A percentile compares a stretch with the other conserved stretches of the same genome.
These are phyloP conservation scores for Chlorencoelia australis DNA, from an alignment of 2,329 filamentous ascomycete genomes.

Conservation along the genomic window DNA sequence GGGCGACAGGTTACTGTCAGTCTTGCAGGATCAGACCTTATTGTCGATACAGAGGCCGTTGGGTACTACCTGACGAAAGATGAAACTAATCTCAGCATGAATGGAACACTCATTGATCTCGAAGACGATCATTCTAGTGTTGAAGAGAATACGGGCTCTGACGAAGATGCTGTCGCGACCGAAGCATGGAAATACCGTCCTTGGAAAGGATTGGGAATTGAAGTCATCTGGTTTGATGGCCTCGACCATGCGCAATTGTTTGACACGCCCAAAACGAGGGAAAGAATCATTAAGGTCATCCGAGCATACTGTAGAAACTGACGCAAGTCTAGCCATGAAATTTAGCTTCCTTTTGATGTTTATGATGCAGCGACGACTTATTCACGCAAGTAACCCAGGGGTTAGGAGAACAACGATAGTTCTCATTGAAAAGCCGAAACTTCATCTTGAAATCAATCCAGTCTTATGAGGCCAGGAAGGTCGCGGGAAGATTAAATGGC, in stretches of 20 bases:
- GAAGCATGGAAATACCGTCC: slow-evolving; percentile 26
- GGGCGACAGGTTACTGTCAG: slow-evolving; percentile 36
- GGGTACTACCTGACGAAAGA: slow-evolving; percentile 45
- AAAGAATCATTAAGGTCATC: slow-evolving; percentile 26
- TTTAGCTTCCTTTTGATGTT: no score
- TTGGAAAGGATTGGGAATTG: slow-evolving; percentile 26
- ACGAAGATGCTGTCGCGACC: slow-evolving; percentile 11
- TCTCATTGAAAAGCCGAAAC: no score
- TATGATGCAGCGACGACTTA: no score
- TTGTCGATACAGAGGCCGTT: slow-evolving; percentile 43
- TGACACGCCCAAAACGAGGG: slow-evolving; percentile 28
- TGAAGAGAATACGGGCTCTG: slow-evolving; percentile 17
- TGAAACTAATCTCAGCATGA: no score
- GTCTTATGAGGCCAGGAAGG: no score
- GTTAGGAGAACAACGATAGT: no score
- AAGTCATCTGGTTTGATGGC: slow-evolving; percentile 44
- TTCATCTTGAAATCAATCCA: no score
- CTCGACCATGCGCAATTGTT: slow-evolving; percentile 49
- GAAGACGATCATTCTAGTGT: no score
- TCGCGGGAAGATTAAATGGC: no score
- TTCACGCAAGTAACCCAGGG: no score
- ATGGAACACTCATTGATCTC: no score
- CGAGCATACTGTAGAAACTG: slow-evolving; percentile 23
- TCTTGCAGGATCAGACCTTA: slow-evolving; percentile 41
- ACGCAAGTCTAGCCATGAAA: no score